These are phyloP conservation scores for Terfezia boudieri DNA, from an alignment of 495 filamentous ascomycete genomes.

Conservation along the genomic window DNA sequence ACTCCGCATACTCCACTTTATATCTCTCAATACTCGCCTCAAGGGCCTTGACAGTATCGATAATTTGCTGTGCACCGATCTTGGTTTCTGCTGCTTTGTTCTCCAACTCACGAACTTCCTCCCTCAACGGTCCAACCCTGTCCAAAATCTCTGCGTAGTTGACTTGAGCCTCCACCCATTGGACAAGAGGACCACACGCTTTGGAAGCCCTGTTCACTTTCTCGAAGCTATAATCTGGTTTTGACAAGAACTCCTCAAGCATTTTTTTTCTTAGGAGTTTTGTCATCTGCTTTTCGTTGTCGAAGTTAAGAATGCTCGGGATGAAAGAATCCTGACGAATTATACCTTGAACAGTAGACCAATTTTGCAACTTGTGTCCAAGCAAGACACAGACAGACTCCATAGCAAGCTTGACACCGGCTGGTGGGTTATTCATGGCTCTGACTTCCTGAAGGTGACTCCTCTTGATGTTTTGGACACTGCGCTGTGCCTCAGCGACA, in stretches of 20 bases:
- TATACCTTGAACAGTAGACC: conserved; percentile 74
- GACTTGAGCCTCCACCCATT: conserved; percentile 95
- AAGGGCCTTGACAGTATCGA: conserved; percentile 59
- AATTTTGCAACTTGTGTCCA: conserved; percentile 70
- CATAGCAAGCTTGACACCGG: conserved; percentile 72
- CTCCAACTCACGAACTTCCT: conserved; percentile 73
- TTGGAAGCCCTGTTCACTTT: conserved; percentile 87
- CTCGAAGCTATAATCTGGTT: conserved; percentile 88
- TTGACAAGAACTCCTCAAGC: conserved; percentile 75
- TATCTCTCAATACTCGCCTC: conserved; percentile 88
- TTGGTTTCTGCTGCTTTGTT: conserved; percentile 79
- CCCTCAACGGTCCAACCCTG: conserved; percentile 75
- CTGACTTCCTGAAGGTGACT: conserved; percentile 94
- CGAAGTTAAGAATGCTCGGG: conserved; percentile 88
- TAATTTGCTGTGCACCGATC: conserved; percentile 76
- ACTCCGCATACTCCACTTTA: conserved; percentile 84
- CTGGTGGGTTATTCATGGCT: conserved; percentile 80
- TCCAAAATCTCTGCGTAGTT: conserved; percentile 93
- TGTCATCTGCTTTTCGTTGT: conserved; percentile 93
- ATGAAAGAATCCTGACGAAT: conserved; percentile 90
- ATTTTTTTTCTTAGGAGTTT: conserved; percentile 58
- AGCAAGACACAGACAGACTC: conserved; percentile 89
- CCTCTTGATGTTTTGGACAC: conserved; percentile 91
- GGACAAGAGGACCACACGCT: conserved; percentile 87
- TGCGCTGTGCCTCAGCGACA: conserved; percentile 75